Evolutionary conservation across 1,284 basidiomycete genomes (phyloP).

Genomic region (Cutaneotrichosporon curvatum): DNA sequence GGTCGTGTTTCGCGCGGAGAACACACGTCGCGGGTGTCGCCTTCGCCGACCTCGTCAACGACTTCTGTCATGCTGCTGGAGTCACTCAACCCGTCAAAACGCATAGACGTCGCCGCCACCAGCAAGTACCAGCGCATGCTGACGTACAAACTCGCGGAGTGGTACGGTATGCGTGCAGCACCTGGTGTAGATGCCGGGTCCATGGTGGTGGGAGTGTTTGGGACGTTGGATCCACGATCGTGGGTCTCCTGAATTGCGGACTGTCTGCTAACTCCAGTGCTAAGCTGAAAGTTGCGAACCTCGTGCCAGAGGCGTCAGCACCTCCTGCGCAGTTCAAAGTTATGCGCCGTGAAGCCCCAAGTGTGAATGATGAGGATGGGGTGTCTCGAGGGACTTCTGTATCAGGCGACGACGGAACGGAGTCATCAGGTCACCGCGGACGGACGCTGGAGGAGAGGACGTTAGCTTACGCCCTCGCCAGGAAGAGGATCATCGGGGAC

Average conservation of each 20-base stretch:
- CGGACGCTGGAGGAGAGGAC: constrained; percentile 41
- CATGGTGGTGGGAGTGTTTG: constrained; percentile 33
- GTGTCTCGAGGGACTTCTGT: constrained; percentile 16
- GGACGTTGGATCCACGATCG: constrained; percentile 28
- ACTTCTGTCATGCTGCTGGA: constrained; percentile 14
- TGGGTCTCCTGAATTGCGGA: constrained; percentile 5
- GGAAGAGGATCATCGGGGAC: constrained; percentile 36
- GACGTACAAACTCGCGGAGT: constrained; percentile 42
- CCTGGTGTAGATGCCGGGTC: constrained; percentile 12
- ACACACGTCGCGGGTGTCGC: constrained; percentile 5
- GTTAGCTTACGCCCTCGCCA: constrained; percentile 32
- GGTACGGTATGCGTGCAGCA: constrained; percentile 40
- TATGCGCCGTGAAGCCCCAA: constrained; percentile 31
- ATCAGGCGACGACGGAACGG: constrained; percentile 15
- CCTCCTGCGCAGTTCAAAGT: constrained; percentile 32
- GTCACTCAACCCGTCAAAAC: constrained; percentile 19
- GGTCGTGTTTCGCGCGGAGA: constrained; percentile 18
- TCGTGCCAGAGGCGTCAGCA: constrained; percentile 15
- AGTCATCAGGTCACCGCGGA: constrained; percentile 10
- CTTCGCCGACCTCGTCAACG: constrained; percentile 1
- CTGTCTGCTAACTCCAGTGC: constrained; percentile 18
- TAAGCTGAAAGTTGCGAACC: constrained; percentile 10
- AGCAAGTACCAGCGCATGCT: constrained; percentile 43
- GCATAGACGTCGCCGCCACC: constrained; percentile 19
- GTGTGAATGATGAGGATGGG: constrained; percentile 11